Evolutionary conservation across 1,284 basidiomycete species (phyloP).

Genomic region (Mycena citricolor): DNA sequence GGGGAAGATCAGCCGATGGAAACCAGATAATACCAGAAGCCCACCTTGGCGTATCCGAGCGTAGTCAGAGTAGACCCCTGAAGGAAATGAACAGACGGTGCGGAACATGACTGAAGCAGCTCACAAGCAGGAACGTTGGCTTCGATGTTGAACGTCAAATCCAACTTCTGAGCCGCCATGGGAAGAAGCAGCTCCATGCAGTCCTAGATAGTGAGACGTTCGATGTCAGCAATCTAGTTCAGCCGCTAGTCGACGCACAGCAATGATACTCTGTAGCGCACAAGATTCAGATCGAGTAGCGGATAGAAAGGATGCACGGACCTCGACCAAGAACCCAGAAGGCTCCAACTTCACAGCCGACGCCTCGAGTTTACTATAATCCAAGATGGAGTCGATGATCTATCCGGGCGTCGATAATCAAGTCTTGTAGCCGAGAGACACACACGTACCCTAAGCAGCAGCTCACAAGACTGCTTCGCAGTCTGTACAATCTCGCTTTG

Average conservation of each 20-base stretch:
- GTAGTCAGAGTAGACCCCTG: constrained; percentile 72
- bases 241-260: constrained; percentile 39
- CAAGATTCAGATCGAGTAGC: constrained; percentile 1
- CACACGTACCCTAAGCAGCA: constrained; percentile 59
- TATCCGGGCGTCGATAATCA: constrained; percentile 26
- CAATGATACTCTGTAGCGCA: constrained; percentile 53
- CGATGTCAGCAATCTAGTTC: not conserved
- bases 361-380: constrained; percentile 73
- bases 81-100: constrained; percentile 1
- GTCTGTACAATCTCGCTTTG: constrained; percentile 74
- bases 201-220: constrained; percentile 41
- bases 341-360: constrained; percentile 69
- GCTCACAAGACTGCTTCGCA: constrained; percentile 71
- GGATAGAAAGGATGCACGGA: constrained; percentile 22
- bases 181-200: constrained; percentile 72
- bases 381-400: constrained; percentile 75
- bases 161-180: constrained; percentile 70
- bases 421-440: not conserved
- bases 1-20: constrained; percentile 9
- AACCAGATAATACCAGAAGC: constrained; percentile 3
- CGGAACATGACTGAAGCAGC: constrained; percentile 18
- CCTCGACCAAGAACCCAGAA: constrained; percentile 64
- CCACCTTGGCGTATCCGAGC: constrained; percentile 69
- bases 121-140: constrained; percentile 61
- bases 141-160: constrained; percentile 69